Percentiles rank a stretch among this genome's conserved stretches.
Conservation (phyloP, 2,329 filamentous ascomycete genomes). For the Xylariaceae sp. region DNA sequence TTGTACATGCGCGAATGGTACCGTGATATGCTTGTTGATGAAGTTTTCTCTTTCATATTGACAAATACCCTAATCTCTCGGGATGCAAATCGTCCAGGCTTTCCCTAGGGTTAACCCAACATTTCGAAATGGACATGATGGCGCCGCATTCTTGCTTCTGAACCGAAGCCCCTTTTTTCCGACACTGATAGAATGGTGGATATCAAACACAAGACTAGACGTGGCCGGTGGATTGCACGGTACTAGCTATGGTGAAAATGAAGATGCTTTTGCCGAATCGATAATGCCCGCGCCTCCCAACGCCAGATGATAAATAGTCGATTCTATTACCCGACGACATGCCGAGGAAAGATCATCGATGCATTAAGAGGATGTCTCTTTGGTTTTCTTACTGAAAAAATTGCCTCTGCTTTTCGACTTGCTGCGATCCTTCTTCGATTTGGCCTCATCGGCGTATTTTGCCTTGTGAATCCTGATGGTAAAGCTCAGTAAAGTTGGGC, state of each 20-base stretch:
- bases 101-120: too few species aligned
- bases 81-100: too few species aligned
- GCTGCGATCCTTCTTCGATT: constrained; percentile 64
- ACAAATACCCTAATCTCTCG: too few species aligned
- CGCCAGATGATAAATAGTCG: constrained; percentile 12
- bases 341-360: too few species aligned
- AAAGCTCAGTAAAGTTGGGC: constrained; percentile 14
- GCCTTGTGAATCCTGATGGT: constrained; percentile 83
- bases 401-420: constrained; percentile 70
- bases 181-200: constrained; percentile 6
- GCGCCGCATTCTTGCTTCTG: too few species aligned
- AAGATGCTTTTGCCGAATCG: constrained; percentile 13
- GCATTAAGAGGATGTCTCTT: constrained; percentile 15
- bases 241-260: constrained; percentile 8
- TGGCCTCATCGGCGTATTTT: constrained; percentile 74
- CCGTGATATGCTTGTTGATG: too few species aligned
- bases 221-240: constrained; percentile 2
- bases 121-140: too few species aligned
- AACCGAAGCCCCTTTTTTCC: too few species aligned
- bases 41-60: too few species aligned
- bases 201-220: constrained; percentile 9
- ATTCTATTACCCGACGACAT: constrained; percentile 3
- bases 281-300: constrained; percentile 15
- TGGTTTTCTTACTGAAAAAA: constrained; percentile 60
- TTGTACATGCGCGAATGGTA: too few species aligned